Conservation (phyloP, 2,329 filamentous ascomycete species). For the Pseudocercospora fijiensis region DNA sequence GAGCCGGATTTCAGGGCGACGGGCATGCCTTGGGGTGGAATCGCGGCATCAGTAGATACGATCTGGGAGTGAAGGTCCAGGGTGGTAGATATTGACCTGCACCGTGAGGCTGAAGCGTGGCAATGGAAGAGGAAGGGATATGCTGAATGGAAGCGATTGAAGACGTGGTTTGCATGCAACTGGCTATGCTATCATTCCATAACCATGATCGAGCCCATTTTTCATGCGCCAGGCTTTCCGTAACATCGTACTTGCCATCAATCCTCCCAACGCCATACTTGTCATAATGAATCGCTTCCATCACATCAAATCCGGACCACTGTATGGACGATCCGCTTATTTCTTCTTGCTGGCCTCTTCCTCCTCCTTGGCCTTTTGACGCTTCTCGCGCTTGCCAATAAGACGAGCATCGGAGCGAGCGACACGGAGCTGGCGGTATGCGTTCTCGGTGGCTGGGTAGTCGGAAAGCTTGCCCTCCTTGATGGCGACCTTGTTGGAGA, state of each 20-base stretch:
- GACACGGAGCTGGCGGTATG: conserved; percentile 81
- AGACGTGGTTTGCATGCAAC: conserved; percentile 27
- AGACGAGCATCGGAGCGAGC: conserved; percentile 80
- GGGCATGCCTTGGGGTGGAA: not conserved
- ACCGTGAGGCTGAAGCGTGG: no score
- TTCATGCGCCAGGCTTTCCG: conserved; percentile 28
- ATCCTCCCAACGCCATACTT: conserved; percentile 27
- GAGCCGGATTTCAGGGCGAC: not conserved
- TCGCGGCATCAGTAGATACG: not conserved
- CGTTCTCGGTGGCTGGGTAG: conserved; percentile 72
- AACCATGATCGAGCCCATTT: conserved; percentile 19
- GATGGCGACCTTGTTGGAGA: conserved; percentile 70
- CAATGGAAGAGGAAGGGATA: not conserved
- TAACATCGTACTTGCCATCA: conserved; percentile 21
- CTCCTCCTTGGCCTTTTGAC: conserved; percentile 81
- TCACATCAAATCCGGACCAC: not conserved
- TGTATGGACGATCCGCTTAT: conserved; percentile 51
- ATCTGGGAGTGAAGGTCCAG: not conserved
- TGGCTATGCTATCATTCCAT: conserved; percentile 26
- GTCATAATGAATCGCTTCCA: conserved; percentile 28
- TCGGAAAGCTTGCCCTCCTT: conserved; percentile 76
- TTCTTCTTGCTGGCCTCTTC: conserved; percentile 78
- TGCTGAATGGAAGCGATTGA: conserved; percentile 26
- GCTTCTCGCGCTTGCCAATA: conserved; percentile 86
- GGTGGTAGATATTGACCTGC: not conserved